Evolutionary conservation across 768 basidiomycete species (phyloP).

Genomic region (Lactarius deliciosus): DNA sequence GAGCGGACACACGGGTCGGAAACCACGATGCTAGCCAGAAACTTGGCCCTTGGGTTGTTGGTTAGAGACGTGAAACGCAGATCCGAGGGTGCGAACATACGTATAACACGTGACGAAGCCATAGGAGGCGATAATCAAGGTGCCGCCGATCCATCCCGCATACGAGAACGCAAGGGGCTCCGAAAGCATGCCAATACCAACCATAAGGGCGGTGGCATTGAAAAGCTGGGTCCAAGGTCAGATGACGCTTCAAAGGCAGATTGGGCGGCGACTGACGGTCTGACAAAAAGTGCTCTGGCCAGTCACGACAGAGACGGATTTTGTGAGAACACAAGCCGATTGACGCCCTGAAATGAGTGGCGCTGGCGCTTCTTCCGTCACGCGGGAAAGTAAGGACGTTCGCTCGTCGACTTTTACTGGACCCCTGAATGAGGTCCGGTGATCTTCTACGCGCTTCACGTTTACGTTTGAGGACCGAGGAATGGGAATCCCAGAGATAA

Average conservation of each 20-base stretch:
- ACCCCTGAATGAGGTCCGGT: not conserved
- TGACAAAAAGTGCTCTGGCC: slow-evolving; percentile 32
- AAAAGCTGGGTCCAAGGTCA: slow-evolving; percentile 56
- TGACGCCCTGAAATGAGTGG: not conserved
- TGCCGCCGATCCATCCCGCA: slow-evolving; percentile 85
- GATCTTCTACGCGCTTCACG: not conserved
- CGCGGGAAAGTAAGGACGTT: slow-evolving; percentile 13
- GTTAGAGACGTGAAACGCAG: not conserved
- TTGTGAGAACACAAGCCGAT: not conserved
- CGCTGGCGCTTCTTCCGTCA: slow-evolving; percentile 5
- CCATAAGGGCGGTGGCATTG: slow-evolving; percentile 81
- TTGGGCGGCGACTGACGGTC: slow-evolving; percentile 24
- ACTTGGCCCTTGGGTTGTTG: slow-evolving; percentile 63
- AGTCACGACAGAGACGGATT: not conserved
- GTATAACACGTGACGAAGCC: slow-evolving; percentile 86
- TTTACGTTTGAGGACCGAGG: not conserved
- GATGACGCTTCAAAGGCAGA: not conserved
- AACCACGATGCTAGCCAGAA: slow-evolving; percentile 75
- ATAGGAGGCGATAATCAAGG: slow-evolving; percentile 69
- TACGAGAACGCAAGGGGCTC: slow-evolving; percentile 90
- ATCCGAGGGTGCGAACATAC: slow-evolving; percentile 45
- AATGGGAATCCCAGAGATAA: slow-evolving; percentile 7
- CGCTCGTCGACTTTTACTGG: slow-evolving; percentile 14
- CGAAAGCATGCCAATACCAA: slow-evolving; percentile 88
- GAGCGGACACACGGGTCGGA: slow-evolving; percentile 69